Conservation (phyloP, 768 basidiomycete genomes). For the Termitomyces sp. region DNA sequence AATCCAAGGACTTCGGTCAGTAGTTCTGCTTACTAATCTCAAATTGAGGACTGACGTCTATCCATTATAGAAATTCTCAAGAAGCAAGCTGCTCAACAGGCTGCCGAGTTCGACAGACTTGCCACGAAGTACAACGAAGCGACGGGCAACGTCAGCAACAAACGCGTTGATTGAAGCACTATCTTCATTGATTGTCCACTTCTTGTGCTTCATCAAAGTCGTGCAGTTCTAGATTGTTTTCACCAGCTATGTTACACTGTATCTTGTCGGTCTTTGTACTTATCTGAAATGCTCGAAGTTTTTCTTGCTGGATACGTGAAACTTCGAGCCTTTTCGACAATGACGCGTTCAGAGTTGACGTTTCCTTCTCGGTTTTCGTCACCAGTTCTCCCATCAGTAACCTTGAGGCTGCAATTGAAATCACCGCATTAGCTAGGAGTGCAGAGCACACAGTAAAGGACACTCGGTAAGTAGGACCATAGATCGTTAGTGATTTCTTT, state of each 20-base stretch:
- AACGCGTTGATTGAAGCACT: constrained; percentile 45
- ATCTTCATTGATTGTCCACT: no score
- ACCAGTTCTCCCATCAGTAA: constrained; percentile 7
- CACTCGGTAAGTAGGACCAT: constrained; percentile 12
- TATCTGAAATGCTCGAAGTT: not conserved
- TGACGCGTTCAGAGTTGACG: not conserved
- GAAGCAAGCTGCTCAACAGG: constrained; percentile 77
- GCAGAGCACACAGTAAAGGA: constrained; percentile 7
- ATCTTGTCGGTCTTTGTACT: not conserved
- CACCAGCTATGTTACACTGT: not conserved
- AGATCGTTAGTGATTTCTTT: constrained; percentile 2
- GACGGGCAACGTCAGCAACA: constrained; percentile 51
- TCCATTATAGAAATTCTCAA: constrained; percentile 59
- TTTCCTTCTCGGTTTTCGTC: not conserved
- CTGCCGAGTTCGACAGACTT: constrained; percentile 76
- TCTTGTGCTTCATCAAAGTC: not conserved
- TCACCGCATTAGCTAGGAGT: constrained; percentile 6
- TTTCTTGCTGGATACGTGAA: not conserved
- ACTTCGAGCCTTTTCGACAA: not conserved
- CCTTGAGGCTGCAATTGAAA: constrained; percentile 3
- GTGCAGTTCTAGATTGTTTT: not conserved
- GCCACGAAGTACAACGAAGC: constrained; percentile 71
- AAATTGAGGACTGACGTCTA: not conserved
- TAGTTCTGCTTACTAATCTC: not conserved
- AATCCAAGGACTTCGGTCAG: constrained; percentile 61